Percentiles rank a stretch among this genome's conserved stretches.
phyloP scores from a whole-genome alignment of 768 basidiomycete genomes.

The Boletus coccyginus region DNA sequence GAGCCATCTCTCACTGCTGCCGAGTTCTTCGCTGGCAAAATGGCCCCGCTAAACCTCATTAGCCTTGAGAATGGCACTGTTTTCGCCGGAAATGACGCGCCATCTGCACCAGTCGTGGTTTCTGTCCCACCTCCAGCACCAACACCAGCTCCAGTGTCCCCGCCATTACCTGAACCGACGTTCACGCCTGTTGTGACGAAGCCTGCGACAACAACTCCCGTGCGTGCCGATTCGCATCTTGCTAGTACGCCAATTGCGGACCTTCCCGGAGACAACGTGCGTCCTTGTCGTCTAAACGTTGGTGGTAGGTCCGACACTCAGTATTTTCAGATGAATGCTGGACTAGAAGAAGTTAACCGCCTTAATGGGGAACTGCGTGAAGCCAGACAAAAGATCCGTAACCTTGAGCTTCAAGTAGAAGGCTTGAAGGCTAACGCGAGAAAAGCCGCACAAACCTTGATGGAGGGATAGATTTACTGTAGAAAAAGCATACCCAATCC shows the following conservation, averaged over 20 bases:
- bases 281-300: conserved; percentile 13
- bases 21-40: conserved; percentile 89
- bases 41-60: conserved; percentile 72
- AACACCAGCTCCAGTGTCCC: conserved; percentile 19
- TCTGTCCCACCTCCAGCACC: conserved; percentile 28
- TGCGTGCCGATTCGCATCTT: conserved; percentile 15
- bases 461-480: conserved; percentile 23
- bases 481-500: conserved; percentile 1
- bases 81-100: conserved; percentile 29
- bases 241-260: neutral
- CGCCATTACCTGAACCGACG: conserved; percentile 34
- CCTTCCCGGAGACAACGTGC: conserved; percentile 28
- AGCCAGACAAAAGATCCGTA: conserved; percentile 77
- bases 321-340: conserved; percentile 15
- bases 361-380: conserved; percentile 71
- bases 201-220: conserved; percentile 23
- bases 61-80: conserved; percentile 69
- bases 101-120: conserved; percentile 27
- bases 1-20: conserved; percentile 78
- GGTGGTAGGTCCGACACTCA: neutral
- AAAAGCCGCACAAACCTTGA: conserved; percentile 67
- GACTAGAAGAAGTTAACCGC: conserved; percentile 57
- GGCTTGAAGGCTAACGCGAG: conserved; percentile 69
- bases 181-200: conserved; percentile 31
- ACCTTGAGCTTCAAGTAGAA: conserved; percentile 82